These are phyloP conservation scores for Sphaerulina populicola DNA, from an alignment of 2,329 filamentous ascomycete species.

Conservation along the genomic window DNA sequence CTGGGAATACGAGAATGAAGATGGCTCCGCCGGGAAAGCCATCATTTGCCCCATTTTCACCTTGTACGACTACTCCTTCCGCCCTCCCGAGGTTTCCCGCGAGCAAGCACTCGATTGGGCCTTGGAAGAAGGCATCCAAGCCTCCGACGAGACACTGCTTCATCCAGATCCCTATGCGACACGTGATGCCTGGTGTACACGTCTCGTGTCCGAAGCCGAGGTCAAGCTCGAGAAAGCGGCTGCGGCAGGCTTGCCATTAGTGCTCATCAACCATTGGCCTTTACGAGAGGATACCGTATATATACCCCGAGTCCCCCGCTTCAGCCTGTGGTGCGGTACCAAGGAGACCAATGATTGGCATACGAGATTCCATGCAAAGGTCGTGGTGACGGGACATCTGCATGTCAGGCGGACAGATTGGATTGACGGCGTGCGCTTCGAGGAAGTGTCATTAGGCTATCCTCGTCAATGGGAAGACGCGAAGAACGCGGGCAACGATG, in stretches of 20 bases:
- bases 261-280: conserved; percentile 44
- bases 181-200: conserved; percentile 41
- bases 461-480: conserved; percentile 42
- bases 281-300: conserved; percentile 39
- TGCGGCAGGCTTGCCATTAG: conserved; percentile 29
- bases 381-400: conserved; percentile 42
- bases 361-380: conserved; percentile 39
- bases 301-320: conserved; percentile 38
- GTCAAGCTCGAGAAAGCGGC: conserved; percentile 34
- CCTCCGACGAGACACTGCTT: conserved; percentile 41
- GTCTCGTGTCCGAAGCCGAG: conserved; percentile 36
- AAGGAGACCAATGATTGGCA: conserved; percentile 43
- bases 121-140: conserved; percentile 39
- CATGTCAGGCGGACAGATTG: conserved; percentile 43
- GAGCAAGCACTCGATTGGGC: conserved; percentile 44
- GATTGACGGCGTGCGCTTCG: conserved; percentile 41
- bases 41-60: conserved; percentile 51
- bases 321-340: conserved; percentile 43
- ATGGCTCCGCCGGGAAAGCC: conserved; percentile 43
- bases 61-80: conserved; percentile 53
- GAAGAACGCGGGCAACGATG: conserved; percentile 37
- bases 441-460: conserved; percentile 43
- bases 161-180: conserved; percentile 40
- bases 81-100: conserved; percentile 42
- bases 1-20: conserved; percentile 37